Percentiles rank a stretch among this genome's conserved stretches.
phyloP scores from a whole-genome alignment of 2,329 filamentous ascomycete genomes.

The Neofusicoccum sp. region DNA sequence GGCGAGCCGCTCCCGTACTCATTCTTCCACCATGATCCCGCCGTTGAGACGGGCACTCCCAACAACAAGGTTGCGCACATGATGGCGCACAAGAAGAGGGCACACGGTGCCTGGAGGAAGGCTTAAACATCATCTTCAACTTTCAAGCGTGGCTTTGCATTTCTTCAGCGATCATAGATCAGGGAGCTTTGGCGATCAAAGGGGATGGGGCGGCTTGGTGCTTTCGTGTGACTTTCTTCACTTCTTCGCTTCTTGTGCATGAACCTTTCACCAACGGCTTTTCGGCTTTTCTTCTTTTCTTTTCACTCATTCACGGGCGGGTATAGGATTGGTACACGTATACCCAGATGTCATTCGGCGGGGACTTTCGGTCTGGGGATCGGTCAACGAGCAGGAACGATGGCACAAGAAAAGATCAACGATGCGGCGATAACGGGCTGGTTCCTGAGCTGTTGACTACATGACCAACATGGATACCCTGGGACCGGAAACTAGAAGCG shows the following conservation, averaged over 20 bases:
- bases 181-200: background rate
- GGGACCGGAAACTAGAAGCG: too few species aligned
- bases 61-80: constrained; percentile 13
- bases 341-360: background rate
- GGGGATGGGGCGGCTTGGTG: background rate
- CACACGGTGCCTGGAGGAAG: constrained; percentile 7
- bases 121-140: background rate
- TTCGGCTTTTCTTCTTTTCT: background rate
- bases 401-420: too few species aligned
- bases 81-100: constrained; percentile 12
- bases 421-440: too few species aligned
- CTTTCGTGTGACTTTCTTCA: background rate
- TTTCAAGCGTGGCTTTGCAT: background rate
- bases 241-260: constrained; percentile 10
- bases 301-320: background rate
- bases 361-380: background rate
- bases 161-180: background rate
- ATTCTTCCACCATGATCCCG: background rate
- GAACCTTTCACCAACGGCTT: background rate
- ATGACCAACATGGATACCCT: too few species aligned
- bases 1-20: constrained; percentile 1
- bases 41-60: background rate
- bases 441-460: too few species aligned
- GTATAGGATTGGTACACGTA: background rate
- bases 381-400: too few species aligned